Evolutionary conservation across 148 eudicot species (phyloP), one percentile per base, ranked within the genome.

Genomic region (Silene latifolia): DNA sequence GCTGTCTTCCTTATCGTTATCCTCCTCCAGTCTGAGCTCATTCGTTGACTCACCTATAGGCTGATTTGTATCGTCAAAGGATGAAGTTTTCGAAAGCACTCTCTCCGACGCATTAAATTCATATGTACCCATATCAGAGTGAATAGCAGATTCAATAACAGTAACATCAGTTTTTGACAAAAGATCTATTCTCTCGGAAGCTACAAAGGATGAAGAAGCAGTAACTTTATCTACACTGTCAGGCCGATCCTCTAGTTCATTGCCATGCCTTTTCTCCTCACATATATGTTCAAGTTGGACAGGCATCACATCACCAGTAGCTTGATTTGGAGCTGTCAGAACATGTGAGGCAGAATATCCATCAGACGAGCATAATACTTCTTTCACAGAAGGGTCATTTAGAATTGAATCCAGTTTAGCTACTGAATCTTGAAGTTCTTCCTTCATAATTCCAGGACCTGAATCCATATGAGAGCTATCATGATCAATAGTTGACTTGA

Each of bases 61-160:
- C 76, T 75, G 71, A 10, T 63, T 48, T 23, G 66, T 57, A 71
- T 80, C 63, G 29, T 59, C 60, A 67, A 27, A 68, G 60, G 82
- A 51, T 24, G 72, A 64, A 53, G 8, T 73, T 69, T 73, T 25
- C 42, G 64, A 59, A 32, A 35, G 56, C n/a, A 68, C 70, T 48
- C 69, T 67, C 7, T 79, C 84, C 58, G 74, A 63, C 69, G 72
- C 68, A 72, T 67, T 80, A 74, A 20, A 53, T 32, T 67, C 82
- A 74, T 24, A 59, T 44, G 79, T 76, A 39, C 32, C 77, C 51
- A 19, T 18, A 68, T 67, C 79, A 65, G 65, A 27, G 66, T 68
- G 76, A 18, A 24, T 69, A 76, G 87, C 76, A 68, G 75, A 85
- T 58, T 72, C 63, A 78, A 59, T 81, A 78, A 71, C 74, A 46